Evolutionary conservation across 2,329 filamentous ascomycete species (phyloP).

Genomic region (Aspergillus bombycis): DNA sequence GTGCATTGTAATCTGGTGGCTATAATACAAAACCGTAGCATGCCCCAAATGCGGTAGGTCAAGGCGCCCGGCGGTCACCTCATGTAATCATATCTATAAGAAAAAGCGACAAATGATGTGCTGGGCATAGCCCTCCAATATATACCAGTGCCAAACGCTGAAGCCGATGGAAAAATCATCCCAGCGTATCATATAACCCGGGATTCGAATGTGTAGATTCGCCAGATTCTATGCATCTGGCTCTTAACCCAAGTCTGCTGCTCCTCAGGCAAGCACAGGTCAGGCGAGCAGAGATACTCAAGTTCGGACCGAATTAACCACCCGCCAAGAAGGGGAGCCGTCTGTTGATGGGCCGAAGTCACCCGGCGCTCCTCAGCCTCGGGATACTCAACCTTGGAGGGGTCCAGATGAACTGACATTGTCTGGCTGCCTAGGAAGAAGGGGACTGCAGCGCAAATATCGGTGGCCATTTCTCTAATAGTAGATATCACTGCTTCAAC

Average conservation of each 20-base stretch:
- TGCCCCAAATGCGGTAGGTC: not conserved
- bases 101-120: not conserved
- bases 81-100: not conserved
- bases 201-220: constrained; percentile 27
- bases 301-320: constrained; percentile 28
- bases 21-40: not conserved
- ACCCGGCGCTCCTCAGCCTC: constrained; percentile 22
- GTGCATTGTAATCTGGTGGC: not conserved
- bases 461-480: constrained; percentile 25
- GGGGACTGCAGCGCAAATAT: constrained; percentile 32
- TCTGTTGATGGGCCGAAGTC: constrained; percentile 24
- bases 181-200: not conserved
- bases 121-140: not conserved
- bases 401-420: constrained; percentile 25
- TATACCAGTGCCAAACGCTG: not conserved
- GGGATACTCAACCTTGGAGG: constrained; percentile 27
- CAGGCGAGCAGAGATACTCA: constrained; percentile 23
- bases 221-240: constrained; percentile 28
- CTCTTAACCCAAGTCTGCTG: constrained; percentile 25
- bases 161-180: too few species aligned
- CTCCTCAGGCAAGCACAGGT: constrained; percentile 22
- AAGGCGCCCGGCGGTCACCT: not conserved
- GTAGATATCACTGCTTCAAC: constrained; percentile 9
- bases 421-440: constrained; percentile 32
- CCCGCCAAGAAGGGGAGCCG: constrained; percentile 30